phyloP scores from a whole-genome alignment of 176 grass and related monocot genomes.

The Musa beccarii region DNA sequence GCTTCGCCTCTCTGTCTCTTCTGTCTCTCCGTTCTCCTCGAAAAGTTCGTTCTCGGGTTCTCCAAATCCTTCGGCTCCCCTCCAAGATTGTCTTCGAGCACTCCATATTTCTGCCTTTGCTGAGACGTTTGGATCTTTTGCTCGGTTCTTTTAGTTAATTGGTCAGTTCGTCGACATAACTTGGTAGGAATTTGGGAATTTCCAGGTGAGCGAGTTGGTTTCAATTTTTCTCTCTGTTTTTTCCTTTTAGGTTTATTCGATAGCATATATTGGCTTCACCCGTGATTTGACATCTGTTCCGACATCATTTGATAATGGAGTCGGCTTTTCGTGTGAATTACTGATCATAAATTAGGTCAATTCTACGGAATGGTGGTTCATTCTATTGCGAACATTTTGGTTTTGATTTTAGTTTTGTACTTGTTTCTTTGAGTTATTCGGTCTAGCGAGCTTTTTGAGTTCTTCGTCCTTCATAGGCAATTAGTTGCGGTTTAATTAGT shows the following conservation, averaged over 20 bases:
- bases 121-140: too few relatives aligned
- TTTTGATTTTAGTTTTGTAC: background rate
- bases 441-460: background rate
- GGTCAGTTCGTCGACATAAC: conserved; percentile 1
- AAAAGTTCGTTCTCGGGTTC: too few relatives aligned
- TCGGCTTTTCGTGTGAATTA: background rate
- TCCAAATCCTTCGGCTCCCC: too few relatives aligned
- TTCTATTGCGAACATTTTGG: background rate
- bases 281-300: background rate
- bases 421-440: too few relatives aligned
- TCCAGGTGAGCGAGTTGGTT: background rate
- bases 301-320: background rate
- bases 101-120: too few relatives aligned
- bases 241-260: background rate
- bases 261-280: background rate
- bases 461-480: background rate
- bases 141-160: background rate
- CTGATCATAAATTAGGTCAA: too few relatives aligned
- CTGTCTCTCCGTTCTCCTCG: too few relatives aligned
- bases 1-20: too few relatives aligned
- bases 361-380: background rate
- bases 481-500: background rate
- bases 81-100: too few relatives aligned
- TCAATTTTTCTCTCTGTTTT: background rate
- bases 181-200: conserved; percentile 2